A percentile compares a stretch with the other conserved stretches of the same genome.
phyloP scores from a whole-genome alignment of 768 basidiomycete species.

The Tulasnella calospora region DNA sequence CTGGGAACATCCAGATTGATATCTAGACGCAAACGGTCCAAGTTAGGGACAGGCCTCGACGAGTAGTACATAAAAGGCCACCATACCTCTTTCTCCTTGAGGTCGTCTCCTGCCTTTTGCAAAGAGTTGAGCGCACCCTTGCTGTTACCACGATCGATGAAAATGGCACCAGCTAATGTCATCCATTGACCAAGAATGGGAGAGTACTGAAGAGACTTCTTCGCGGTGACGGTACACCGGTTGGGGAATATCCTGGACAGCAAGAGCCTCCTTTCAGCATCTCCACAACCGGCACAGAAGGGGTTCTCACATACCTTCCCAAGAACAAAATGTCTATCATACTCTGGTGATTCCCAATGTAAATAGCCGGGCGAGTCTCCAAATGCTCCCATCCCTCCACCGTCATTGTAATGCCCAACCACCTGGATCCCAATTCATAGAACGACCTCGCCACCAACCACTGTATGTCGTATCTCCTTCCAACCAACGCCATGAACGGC shows the following conservation, averaged over 20 bases:
- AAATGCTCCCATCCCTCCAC: slow-evolving; percentile 87
- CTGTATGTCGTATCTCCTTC: slow-evolving; percentile 67
- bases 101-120: slow-evolving; percentile 66
- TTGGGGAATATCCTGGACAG: slow-evolving; percentile 70
- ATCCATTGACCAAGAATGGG: slow-evolving; percentile 88
- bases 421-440: slow-evolving; percentile 59
- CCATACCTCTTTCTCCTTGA: slow-evolving; percentile 51
- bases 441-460: slow-evolving; percentile 78
- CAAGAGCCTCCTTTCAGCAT: slow-evolving; percentile 2
- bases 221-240: slow-evolving; percentile 83
- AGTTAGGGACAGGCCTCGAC: not conserved
- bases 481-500: not conserved
- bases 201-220: slow-evolving; percentile 77
- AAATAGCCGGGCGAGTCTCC: slow-evolving; percentile 59
- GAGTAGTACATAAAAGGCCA: not conserved
- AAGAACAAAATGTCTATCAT: slow-evolving; percentile 82
- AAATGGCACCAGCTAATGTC: slow-evolving; percentile 83
- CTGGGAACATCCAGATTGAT: slow-evolving; percentile 92
- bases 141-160: slow-evolving; percentile 82
- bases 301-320: slow-evolving; percentile 57
- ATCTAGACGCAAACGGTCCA: slow-evolving; percentile 40
- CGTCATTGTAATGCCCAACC: slow-evolving; percentile 62
- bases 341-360: slow-evolving; percentile 90
- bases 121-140: slow-evolving; percentile 67
- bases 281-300: not conserved